Base-by-base conservation (phyloP, 345 rosid genomes). In the Boechera retrofracta region DNA sequence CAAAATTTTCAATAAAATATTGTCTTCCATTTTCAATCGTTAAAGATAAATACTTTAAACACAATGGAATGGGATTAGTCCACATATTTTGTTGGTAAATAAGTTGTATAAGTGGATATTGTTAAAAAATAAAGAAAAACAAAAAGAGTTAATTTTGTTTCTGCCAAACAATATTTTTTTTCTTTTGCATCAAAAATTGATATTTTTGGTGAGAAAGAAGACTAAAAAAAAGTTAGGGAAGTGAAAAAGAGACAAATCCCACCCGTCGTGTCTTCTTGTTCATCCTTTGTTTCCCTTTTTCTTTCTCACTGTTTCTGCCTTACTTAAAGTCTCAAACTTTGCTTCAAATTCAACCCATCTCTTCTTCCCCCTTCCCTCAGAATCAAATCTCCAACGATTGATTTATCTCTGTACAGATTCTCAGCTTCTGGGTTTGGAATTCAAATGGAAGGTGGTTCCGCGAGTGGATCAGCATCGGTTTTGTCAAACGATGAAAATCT, bases 401-500 rank as follows among this genome's bases (percentile, higher is more conserved):
- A 59, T 32, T 15, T 2, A 53, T 52, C 75, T 71, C 78, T 53
- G 9, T 73, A 33, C 49, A 15, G 3, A 51, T 11, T 74, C 29
- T 47, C 32, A 47, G 39, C 56, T 77, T 69, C 41, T 18, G 68
- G 24, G n/a, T 75, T 49, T 38, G 29, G 12, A 6, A 29, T 41
- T 41, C 13, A 13, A 78, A 79, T 79, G 82, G 81, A 78, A 78
- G 85, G 66, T 47, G 79, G 75, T 52, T 80, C 80, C 56, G 82
- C 71, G 0, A 61, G 71, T 64, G 83, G 83, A 12, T 79, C 82
- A 2, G 79, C 80, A 77, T 91, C 93, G 44, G 82, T 91, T 54
- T 78, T 86, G 78, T 89, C 90, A 7, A 83, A 81, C 70, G 89
- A 87, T 18, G 91, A 85, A 47, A 74, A 77, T 66, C 61, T 82